phyloP scores from a whole-genome alignment of 768 basidiomycete species.

The Macrolepiota albuminosa region DNA sequence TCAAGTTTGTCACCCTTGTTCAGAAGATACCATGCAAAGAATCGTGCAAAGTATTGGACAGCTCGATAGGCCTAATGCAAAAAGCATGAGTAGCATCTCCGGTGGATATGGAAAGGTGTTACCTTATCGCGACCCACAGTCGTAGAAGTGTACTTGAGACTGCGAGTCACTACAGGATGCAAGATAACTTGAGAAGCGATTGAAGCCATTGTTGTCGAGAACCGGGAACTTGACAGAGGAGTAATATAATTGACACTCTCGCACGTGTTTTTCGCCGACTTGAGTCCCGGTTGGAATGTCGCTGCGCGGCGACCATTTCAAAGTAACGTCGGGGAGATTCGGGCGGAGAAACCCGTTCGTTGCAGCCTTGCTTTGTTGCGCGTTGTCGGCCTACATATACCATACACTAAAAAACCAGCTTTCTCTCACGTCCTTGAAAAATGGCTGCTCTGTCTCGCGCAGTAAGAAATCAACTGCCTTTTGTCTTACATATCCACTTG shows the following conservation, averaged over 20 bases:
- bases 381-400: neutral
- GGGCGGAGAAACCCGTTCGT: constrained; percentile 18
- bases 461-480: constrained; percentile 17
- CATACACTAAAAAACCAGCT: neutral
- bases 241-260: neutral
- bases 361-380: constrained; percentile 8
- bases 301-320: neutral
- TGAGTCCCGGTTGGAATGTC: constrained; percentile 1
- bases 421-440: neutral
- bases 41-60: constrained; percentile 85
- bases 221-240: neutral
- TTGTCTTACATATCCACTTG: neutral
- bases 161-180: constrained; percentile 75
- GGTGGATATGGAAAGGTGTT: constrained; percentile 8
- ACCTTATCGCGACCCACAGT: constrained; percentile 93
- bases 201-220: constrained; percentile 34
- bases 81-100: neutral
- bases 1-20: constrained; percentile 64
- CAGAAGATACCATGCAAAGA: constrained; percentile 81
- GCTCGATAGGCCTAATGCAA: constrained; percentile 72
- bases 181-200: constrained; percentile 75
- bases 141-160: constrained; percentile 72
- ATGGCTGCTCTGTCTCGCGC: constrained; percentile 15
- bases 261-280: constrained; percentile 16
- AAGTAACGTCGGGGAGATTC: constrained; percentile 16